Conservation (phyloP, 495 filamentous ascomycete genomes). For the Penicillium simplicissimum region DNA sequence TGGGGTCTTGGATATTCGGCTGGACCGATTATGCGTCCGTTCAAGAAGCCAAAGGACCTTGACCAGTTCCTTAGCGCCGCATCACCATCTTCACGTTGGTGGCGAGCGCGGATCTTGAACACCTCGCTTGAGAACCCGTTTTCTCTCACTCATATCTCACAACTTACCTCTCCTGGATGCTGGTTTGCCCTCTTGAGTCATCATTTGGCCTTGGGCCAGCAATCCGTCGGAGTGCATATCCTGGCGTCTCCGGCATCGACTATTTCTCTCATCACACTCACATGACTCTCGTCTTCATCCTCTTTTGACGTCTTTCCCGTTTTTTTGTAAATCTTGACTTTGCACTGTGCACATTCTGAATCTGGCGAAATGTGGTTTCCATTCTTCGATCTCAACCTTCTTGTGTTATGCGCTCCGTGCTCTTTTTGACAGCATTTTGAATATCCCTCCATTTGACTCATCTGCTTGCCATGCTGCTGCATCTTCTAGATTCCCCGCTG, state of each 20-base stretch:
- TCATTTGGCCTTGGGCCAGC: slow-evolving; percentile 12
- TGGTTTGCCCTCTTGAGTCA: background rate
- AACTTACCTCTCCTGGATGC: background rate
- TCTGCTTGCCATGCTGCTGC: slow-evolving; percentile 17
- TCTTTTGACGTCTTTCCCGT: slow-evolving; percentile 4
- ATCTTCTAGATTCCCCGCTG: slow-evolving; percentile 28
- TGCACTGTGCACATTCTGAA: slow-evolving; percentile 8
- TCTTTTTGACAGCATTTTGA: slow-evolving; percentile 11
- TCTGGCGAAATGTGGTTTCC: slow-evolving; percentile 6
- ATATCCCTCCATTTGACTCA: slow-evolving; percentile 1
- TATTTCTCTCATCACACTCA: slow-evolving; percentile 1
- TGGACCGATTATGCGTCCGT: slow-evolving; percentile 20
- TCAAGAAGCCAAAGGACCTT: background rate
- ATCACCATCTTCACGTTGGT: background rate
- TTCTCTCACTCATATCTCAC: background rate
- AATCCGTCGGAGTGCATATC: slow-evolving; percentile 24
- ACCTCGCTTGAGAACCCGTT: background rate
- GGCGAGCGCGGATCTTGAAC: background rate
- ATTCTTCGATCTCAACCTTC: slow-evolving; percentile 2
- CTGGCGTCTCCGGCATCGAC: slow-evolving; percentile 17
- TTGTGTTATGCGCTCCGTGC: slow-evolving; percentile 3
- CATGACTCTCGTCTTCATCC: background rate
- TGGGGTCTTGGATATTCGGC: slow-evolving; percentile 15
- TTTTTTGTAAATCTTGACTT: slow-evolving; percentile 18
- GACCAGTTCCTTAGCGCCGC: background rate